Evolutionary conservation across 768 basidiomycete genomes (phyloP).

Genomic region (Coprinopsis marcescibilis): DNA sequence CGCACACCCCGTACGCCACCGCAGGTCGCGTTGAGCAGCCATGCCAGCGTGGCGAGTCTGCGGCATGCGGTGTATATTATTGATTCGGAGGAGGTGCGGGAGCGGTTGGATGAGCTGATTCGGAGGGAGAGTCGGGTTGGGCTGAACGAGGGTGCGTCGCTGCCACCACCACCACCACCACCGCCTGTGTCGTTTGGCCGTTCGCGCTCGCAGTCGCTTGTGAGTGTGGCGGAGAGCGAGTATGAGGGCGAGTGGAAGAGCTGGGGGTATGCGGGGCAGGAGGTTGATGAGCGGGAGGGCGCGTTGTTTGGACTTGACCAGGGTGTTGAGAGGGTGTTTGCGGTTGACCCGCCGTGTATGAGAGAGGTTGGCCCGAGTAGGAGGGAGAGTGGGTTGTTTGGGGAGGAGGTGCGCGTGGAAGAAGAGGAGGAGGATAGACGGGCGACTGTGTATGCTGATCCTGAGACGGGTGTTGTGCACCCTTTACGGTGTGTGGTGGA

Average conservation of each 20-base stretch:
- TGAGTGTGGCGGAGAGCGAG: not conserved
- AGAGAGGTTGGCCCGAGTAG: not conserved
- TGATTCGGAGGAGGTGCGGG: constrained; percentile 6
- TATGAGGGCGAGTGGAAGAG: constrained; percentile 2
- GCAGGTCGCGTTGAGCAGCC: not conserved
- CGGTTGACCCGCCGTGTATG: constrained; percentile 2
- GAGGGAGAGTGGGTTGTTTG: constrained; percentile 1
- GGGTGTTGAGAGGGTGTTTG: too few relatives aligned
- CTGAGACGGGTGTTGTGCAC: not conserved
- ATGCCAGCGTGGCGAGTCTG: not conserved
- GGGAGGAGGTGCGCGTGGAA: not conserved
- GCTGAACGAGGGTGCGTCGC: not conserved
- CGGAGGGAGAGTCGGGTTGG: not conserved
- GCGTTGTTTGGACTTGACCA: too few relatives aligned
- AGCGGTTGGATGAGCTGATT: constrained; percentile 6
- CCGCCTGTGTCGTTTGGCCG: not conserved
- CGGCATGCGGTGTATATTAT: constrained; percentile 8
- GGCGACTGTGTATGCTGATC: not conserved
- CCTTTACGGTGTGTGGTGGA: not conserved
- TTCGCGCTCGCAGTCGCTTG: not conserved
- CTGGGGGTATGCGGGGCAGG: constrained; percentile 5
- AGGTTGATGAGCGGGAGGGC: constrained; percentile 5
- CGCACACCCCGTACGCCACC: not conserved
- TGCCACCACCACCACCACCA: not conserved
- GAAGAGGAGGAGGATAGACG: constrained; percentile 1